Evolutionary conservation across 768 basidiomycete genomes (phyloP).

Genomic region (Pleurotus tuoliensis): DNA sequence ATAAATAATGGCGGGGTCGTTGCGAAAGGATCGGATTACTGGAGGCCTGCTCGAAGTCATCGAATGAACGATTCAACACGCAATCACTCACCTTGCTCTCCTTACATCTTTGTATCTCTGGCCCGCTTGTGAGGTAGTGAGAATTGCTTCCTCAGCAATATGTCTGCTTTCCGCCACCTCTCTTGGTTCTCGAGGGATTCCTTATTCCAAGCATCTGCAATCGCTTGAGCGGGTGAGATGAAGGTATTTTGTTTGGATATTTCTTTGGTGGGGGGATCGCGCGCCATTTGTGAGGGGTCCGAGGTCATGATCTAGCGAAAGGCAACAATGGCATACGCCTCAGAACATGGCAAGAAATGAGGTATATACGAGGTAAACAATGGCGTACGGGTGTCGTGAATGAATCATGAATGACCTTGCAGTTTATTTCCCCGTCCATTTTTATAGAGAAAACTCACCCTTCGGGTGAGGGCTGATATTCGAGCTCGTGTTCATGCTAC

Average conservation of each 20-base stretch:
- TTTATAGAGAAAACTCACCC: conserved; percentile 40
- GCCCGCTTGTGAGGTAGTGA: neutral
- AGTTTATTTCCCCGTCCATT: conserved; percentile 24
- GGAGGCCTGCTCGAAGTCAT: neutral
- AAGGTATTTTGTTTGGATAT: conserved; percentile 25
- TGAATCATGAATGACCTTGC: conserved; percentile 6
- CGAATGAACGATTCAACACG: too few species aligned
- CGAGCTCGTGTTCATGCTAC: conserved; percentile 32
- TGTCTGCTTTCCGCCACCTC: conserved; percentile 47
- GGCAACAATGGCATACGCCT: conserved; percentile 25
- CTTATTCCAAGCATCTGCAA: conserved; percentile 65
- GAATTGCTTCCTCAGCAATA: conserved; percentile 7
- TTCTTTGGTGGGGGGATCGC: conserved; percentile 19
- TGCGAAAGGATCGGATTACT: neutral
- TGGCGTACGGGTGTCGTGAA: conserved; percentile 8
- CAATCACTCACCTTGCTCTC: neutral
- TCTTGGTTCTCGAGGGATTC: conserved; percentile 59
- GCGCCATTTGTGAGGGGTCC: conserved; percentile 20
- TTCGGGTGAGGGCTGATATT: conserved; percentile 36
- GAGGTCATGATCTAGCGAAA: conserved; percentile 37
- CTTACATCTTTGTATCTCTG: conserved; percentile 6
- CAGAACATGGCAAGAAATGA: conserved; percentile 22
- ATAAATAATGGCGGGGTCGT: neutral
- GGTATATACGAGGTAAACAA: conserved; percentile 15
- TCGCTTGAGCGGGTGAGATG: conserved; percentile 54